These are phyloP conservation scores for Aspergillus felis DNA, from an alignment of 2,329 filamentous ascomycete genomes.

Conservation along the genomic window DNA sequence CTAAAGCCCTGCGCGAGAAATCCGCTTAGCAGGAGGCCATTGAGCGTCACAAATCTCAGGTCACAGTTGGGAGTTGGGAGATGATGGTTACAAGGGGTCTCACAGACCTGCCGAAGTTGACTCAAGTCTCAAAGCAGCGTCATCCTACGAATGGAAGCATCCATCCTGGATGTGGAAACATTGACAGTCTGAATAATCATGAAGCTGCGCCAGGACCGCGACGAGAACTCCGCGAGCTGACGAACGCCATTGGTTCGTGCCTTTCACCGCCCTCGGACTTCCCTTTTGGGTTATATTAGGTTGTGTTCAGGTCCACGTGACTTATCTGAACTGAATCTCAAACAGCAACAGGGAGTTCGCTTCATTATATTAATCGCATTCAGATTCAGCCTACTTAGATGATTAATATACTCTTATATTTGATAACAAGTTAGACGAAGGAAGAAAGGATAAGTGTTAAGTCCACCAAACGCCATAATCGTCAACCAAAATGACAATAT, in stretches of 20 bases:
- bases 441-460: not conserved
- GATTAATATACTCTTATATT: not conserved
- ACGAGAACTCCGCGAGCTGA: not conserved
- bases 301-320: not conserved
- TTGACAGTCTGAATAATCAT: not conserved
- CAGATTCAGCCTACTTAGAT: not conserved
- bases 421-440: not conserved
- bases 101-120: not conserved
- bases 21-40: not conserved
- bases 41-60: not conserved
- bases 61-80: not conserved
- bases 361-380: not conserved
- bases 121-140: not conserved
- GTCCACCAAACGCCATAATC: not conserved
- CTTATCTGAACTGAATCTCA: not conserved
- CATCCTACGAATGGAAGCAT: not conserved
- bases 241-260: conserved; percentile 1
- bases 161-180: not conserved
- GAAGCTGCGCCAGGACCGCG: not conserved
- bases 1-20: not conserved
- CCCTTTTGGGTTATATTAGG: conserved; percentile 8
- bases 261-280: conserved; percentile 6
- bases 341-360: not conserved
- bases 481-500: not conserved
- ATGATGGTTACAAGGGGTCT: not conserved